Base-by-base conservation (phyloP, 768 basidiomycete species). In the Lactarius trivialis region DNA sequence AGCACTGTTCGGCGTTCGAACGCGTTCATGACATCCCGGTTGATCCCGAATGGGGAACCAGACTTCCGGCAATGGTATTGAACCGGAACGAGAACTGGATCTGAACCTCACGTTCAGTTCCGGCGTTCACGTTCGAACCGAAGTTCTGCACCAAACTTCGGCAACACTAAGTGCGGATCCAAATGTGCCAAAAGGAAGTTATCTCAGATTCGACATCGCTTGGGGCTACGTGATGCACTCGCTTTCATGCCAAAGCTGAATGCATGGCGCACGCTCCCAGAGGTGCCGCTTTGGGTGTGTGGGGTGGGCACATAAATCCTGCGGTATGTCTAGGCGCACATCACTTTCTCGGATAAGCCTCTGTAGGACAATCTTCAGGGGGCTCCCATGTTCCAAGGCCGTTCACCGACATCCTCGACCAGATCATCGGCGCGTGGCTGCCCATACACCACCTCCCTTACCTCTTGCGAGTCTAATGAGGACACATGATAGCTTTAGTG, bases 341-440 rank as follows among this genome's bases (percentile, higher is more conserved):
- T 17, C 26, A 1, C 21, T 4, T 21, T 36, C 56, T 56, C 12
- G 45, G 5, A 5, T 48, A 36, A 93, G 90, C 15, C 73, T 93
- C 51, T 77, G 83, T 11, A 69, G 91, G 52, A 87, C 86, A 4
- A 76, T 82, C 3, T 84, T 84, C 72, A 82, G 90, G 65, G 78
- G 79, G 48, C 92, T 93, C 72, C 87, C 90, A 0, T 88, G 88
- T 85, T 79, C 77, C 67, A 92, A 92, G 71, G 90, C 90, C n/a
- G 0, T 89, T 89, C 1, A 77, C 67, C 21, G 90, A 84, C 70
- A 81, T 88, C 43, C 68, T 83, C 54, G 80, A 84, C 1, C 88
- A 89, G 70, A 58, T 85, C 17, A 70, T 87, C 56, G 88, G 87
- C 32, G 86, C 73, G 2, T 66, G 86, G 34, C 76, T 82, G n/a